A percentile compares a stretch with the other conserved stretches of the same genome.
phyloP scores from a whole-genome alignment of 2,329 filamentous ascomycete species.

The Botrytis elliptica region DNA sequence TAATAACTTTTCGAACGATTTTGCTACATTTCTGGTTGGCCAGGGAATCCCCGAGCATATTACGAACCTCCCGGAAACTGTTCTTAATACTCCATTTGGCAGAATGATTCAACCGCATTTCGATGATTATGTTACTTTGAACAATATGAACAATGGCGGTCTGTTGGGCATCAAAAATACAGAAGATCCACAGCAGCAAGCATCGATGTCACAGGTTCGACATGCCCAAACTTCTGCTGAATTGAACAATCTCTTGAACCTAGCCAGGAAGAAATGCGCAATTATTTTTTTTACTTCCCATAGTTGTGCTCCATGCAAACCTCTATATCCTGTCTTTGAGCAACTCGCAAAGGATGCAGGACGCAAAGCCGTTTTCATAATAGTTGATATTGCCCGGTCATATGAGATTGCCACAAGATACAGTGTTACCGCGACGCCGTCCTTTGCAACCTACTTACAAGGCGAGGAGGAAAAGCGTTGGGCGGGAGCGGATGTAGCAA shows the following conservation, averaged over 20 bases:
- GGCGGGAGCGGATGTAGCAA: conserved; percentile 70
- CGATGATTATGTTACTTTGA: conserved; percentile 58
- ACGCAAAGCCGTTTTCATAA: conserved; percentile 69
- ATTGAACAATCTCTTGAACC: conserved; percentile 58
- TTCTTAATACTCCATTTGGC: conserved; percentile 83
- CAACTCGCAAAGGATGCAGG: conserved; percentile 72
- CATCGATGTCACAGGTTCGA: conserved; percentile 51
- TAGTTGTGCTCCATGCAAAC: conserved; percentile 81
- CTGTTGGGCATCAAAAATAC: conserved; percentile 34
- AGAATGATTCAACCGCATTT: conserved; percentile 81
- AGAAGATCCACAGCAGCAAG: conserved; percentile 23
- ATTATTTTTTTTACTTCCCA: conserved; percentile 91
- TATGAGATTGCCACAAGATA: conserved; percentile 64
- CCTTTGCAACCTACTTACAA: conserved; percentile 80
- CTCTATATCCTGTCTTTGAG: conserved; percentile 79
- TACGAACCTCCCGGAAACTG: conserved; percentile 76
- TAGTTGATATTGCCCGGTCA: conserved; percentile 73
- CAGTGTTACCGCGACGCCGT: conserved; percentile 74
- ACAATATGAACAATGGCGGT: conserved; percentile 55
- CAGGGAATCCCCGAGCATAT: conserved; percentile 88
- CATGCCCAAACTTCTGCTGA: conserved; percentile 58
- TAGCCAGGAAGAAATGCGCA: conserved; percentile 66
- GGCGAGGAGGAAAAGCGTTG: conserved; percentile 77
- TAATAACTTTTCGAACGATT: conserved; percentile 95
- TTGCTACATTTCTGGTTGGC: conserved; percentile 84